Evolutionary conservation across 345 rosid genomes (phyloP).

Genomic region (Murraya paniculata): DNA sequence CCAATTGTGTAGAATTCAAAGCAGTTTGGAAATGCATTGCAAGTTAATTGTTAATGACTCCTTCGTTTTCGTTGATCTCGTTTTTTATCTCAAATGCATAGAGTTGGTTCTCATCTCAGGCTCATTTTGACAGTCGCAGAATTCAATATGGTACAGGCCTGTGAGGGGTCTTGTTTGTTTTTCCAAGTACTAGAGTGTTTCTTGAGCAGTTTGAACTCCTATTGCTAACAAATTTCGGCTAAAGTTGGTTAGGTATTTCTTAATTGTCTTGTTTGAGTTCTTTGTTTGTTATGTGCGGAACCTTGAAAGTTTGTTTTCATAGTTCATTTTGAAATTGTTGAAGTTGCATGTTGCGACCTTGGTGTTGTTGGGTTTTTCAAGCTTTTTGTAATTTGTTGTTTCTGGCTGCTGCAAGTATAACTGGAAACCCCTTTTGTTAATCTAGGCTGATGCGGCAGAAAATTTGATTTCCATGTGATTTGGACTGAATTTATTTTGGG

Average conservation of each 20-base stretch:
- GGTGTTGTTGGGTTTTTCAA: not conserved
- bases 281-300: not conserved
- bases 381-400: not conserved
- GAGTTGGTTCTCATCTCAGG: not conserved
- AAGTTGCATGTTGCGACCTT: not conserved
- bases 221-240: not conserved
- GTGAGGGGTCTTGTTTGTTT: not conserved
- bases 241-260: not conserved
- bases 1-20: slow-evolving; percentile 8
- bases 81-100: not conserved
- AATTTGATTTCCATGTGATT: slow-evolving; percentile 2
- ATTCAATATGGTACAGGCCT: not conserved
- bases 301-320: not conserved
- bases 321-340: not conserved
- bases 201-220: not conserved
- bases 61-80: not conserved
- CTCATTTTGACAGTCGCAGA: not conserved
- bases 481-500: not conserved
- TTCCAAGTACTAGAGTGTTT: not conserved
- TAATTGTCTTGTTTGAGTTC: not conserved
- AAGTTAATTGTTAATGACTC: not conserved
- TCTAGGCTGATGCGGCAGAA: not conserved
- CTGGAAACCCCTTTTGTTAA: slow-evolving; percentile 12
- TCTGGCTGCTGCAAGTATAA: slow-evolving; percentile 17
- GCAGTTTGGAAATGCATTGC: not conserved